Base-by-base conservation (phyloP, 2,329 filamentous ascomycete genomes). In the Dothideomycetes sp. region DNA sequence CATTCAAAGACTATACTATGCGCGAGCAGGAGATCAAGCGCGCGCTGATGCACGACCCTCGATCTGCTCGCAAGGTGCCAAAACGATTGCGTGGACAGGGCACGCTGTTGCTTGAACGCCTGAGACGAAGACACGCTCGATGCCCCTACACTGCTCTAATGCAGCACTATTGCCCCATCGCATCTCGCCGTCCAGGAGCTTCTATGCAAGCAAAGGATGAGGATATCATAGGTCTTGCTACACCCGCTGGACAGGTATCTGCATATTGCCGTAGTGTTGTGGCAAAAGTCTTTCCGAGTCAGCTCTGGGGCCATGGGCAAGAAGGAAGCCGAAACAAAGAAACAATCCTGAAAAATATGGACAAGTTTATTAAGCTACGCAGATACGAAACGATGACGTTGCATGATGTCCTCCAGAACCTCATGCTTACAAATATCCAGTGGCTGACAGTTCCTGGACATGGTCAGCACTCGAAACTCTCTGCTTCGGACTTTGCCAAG, bases 181-280 rank as follows among this genome's bases (percentile, higher is more conserved):
- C 57, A 14, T 12, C 14, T 2, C 16, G n/a, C n/a, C n/a, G n/a
- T n/a, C n/a, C n/a, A n/a, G n/a, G n/a, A n/a, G n/a, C n/a, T n/a
- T n/a, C n/a, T n/a, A 3, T 2, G 8, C 4, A 36, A 29, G 8
- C n/a, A 4, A 31, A 37, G 7, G 11, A 41, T 2, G 12, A 33
- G 2, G 46, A 41, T 10, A 63, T 91, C 33, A 76, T 78, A 24
- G 73, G 81, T 15, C 63, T 84, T 48, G 81, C 87, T 2, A 85
- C 78, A 12, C 73, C 83, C 0, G 47, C 65, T 3, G 64, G 77
- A 1, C 71, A 77, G 35, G 83, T 96, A 2, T 94, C 88, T 3
- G 81, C 84, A 1, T 96, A 94, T 54, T 94, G 87, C 56, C 82
- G 81, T 52, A 81, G 85, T 3, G 79, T 81, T 1, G 54, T 95